These are phyloP conservation scores for Coix lacrymajobi DNA, from an alignment of 176 grass and related monocot species.

Conservation along the genomic window DNA sequence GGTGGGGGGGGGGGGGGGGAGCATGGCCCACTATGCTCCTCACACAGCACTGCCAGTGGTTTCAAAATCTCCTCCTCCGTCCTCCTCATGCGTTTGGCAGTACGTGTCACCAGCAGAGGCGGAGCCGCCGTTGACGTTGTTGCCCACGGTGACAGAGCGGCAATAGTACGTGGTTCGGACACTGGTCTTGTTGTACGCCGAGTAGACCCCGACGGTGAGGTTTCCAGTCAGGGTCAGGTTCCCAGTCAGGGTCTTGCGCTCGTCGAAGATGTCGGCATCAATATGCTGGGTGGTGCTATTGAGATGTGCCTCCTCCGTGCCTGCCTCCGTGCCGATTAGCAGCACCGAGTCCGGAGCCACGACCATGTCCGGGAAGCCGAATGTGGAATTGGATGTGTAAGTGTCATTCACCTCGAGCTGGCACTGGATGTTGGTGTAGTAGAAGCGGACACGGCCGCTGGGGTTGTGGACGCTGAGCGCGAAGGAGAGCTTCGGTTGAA, in stretches of 20 bases:
- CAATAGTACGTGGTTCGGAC: neutral
- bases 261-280: too few species aligned
- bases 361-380: neutral
- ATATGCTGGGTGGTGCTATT: too few species aligned
- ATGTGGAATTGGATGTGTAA: neutral
- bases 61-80: too few species aligned
- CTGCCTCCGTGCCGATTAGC: neutral
- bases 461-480: neutral
- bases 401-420: neutral
- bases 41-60: too few species aligned
- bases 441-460: neutral
- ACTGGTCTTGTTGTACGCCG: neutral
- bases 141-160: neutral
- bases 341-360: neutral
- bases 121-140: neutral
- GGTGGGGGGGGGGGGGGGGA: too few species aligned
- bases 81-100: too few species aligned
- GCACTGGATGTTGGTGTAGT: neutral
- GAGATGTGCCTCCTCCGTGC: too few species aligned
- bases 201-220: neutral
- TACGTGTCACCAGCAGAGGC: too few species aligned
- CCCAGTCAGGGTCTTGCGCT: too few species aligned
- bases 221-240: too few species aligned
- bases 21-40: too few species aligned
- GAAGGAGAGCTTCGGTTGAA: neutral